Base-by-base conservation (phyloP, 176 grass and related monocot species). In the Aegilops speltoides region DNA sequence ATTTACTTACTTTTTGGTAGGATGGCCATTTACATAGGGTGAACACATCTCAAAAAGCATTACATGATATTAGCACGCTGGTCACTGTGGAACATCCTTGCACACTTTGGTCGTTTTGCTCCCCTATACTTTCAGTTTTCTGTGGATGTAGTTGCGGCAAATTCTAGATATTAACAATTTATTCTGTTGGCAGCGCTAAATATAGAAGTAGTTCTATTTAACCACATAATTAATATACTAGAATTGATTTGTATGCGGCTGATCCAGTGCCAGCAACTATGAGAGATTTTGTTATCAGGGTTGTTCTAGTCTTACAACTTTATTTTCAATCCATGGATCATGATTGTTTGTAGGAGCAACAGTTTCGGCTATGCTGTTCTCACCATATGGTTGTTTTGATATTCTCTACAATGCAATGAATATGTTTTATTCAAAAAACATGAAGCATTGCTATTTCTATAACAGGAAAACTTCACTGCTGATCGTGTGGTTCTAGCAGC, bases 391-490 rank as follows among this genome's bases (percentile, higher is more conserved):
- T 60, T 66, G 7, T 79, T 80, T 24, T 17, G 7, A 43, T 54
- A 26, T 82, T 17, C 11, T 41, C 28, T 38, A 63, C 65, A 33
- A 82, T 38, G 63, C 15, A 45, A 64, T 79, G 19, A 83, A 52
- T 26, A 70, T 32, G n/a, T 25, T 43, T 37, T 69, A 77, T 77
- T 13, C 22, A 57, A 79, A 65, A 78, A n/a, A 23, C n/a, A 12
- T 56, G 64, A 79, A 9, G 62, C 16, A 15, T n/a, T 77, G 34
- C 28, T 76, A 19, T 76, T 50, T 70, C 17, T 88, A 56, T 73
- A 78, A 82, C 90, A 96, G 96, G 92, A 96, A 56, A 96, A 96
- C 38, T 98, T 88, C 70, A 93, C 96, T 36, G 96, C 96, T 45
- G 91, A 95, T 89, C 86, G 88, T 28, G 68, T 98, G 73, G 92